Evolutionary conservation across 176 grass and related monocot species (phyloP).

Genomic region (Microstegium vimineum): DNA sequence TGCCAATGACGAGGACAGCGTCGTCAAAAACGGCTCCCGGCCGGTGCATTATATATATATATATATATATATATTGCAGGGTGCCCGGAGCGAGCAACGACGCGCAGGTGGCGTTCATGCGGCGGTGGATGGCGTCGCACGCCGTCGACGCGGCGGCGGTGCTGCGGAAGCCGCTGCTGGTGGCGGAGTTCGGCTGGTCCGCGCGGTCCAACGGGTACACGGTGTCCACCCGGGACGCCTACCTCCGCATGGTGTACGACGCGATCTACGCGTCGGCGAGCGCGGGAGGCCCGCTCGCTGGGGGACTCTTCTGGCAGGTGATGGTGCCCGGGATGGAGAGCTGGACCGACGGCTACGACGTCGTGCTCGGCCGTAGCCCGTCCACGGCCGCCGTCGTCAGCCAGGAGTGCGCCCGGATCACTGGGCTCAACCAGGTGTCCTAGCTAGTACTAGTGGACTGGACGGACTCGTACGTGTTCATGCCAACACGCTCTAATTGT

Average conservation of each 20-base stretch:
- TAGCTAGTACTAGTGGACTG: neutral
- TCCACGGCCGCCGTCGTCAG: constrained; percentile 45
- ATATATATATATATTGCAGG: too few relatives aligned
- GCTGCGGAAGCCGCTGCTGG: constrained; percentile 64
- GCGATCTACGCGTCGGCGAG: constrained; percentile 45
- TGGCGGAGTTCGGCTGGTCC: constrained; percentile 74
- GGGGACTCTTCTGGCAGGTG: constrained; percentile 73
- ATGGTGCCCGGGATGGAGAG: constrained; percentile 69
- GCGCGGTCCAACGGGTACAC: constrained; percentile 39
- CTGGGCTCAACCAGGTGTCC: neutral
- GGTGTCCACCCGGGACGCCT: constrained; percentile 40
- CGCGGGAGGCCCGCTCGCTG: constrained; percentile 42
- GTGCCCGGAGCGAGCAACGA: constrained; percentile 36
- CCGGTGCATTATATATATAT: too few relatives aligned
- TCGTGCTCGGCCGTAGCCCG: constrained; percentile 41
- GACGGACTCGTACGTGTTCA: too few relatives aligned
- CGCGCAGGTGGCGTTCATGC: constrained; percentile 52
- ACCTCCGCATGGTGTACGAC: constrained; percentile 50
- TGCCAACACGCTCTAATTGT: neutral
- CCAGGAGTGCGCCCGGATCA: constrained; percentile 40
- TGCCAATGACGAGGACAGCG: too few relatives aligned
- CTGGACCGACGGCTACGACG: constrained; percentile 65
- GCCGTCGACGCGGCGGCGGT: constrained; percentile 36
- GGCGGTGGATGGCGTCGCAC: constrained; percentile 58
- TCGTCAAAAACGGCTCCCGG: neutral